These are phyloP conservation scores for Nothophoma quercina DNA, from an alignment of 2,329 filamentous ascomycete species.

Conservation along the genomic window DNA sequence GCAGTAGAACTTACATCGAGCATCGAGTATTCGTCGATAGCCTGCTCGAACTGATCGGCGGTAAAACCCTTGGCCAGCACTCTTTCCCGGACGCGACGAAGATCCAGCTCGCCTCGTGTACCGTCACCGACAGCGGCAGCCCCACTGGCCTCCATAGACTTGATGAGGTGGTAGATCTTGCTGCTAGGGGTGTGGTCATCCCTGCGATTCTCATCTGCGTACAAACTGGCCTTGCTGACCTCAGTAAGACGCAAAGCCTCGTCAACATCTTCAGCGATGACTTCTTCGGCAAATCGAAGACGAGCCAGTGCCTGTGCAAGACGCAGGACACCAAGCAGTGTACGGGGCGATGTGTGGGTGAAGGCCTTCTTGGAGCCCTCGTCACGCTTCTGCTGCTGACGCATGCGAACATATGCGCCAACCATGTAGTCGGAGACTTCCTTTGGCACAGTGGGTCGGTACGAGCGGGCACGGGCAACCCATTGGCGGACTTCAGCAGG, in stretches of 20 bases:
- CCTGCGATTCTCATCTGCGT: conserved; percentile 67
- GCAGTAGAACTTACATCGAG: conserved; percentile 76
- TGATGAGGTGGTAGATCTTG: conserved; percentile 95
- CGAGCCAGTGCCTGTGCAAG: conserved; percentile 92
- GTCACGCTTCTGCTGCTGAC: conserved; percentile 88
- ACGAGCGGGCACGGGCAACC: conserved; percentile 89
- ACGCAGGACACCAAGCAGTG: conserved; percentile 89
- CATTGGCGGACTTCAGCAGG: conserved; percentile 96
- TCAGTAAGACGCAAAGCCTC: conserved; percentile 91
- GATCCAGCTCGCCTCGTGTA: conserved; percentile 75
- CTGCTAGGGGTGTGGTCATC: conserved; percentile 81
- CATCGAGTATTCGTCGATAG: conserved; percentile 87
- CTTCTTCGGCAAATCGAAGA: conserved; percentile 83
- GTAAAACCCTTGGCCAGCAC: conserved; percentile 98
- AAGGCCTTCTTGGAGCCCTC: conserved; percentile 93
- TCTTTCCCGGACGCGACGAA: conserved; percentile 87
- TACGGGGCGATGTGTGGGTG: conserved; percentile 91
- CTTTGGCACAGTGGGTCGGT: conserved; percentile 84
- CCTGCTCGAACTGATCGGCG: conserved; percentile 85
- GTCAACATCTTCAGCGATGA: conserved; percentile 92
- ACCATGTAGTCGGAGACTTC: conserved; percentile 94
- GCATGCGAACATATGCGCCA: conserved; percentile 93
- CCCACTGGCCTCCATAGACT: conserved; percentile 83
- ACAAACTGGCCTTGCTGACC: conserved; percentile 89
- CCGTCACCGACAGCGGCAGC: conserved; percentile 81